phyloP scores from a whole-genome alignment of 257 asterid genomes.

The Fraxinus americana region DNA sequence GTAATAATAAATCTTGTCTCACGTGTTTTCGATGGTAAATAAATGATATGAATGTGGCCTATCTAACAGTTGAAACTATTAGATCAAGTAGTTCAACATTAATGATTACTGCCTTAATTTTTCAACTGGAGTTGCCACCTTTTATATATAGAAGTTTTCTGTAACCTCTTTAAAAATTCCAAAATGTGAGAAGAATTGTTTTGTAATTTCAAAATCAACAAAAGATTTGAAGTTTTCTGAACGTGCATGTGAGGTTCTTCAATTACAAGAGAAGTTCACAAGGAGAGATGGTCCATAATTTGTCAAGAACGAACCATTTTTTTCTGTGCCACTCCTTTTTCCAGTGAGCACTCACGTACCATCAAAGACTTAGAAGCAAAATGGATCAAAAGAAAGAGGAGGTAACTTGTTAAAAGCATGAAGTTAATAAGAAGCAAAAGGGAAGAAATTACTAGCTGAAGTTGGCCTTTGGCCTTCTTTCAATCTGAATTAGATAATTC shows the following conservation, averaged over 20 bases:
- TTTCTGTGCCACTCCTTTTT: too few relatives aligned
- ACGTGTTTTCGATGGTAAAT: too few relatives aligned
- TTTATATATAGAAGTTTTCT: background rate
- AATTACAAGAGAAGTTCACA: background rate
- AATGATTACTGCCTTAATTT: background rate
- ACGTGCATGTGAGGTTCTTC: background rate
- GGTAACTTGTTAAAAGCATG: background rate
- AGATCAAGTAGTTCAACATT: too few relatives aligned
- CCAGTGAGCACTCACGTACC: too few relatives aligned
- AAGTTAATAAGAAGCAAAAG: background rate
- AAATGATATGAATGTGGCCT: too few relatives aligned
- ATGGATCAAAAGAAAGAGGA: conserved; percentile 2
- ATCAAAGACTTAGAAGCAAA: conserved; percentile 10
- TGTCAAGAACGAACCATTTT: too few relatives aligned
- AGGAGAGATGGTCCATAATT: background rate
- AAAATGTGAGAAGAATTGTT: background rate
- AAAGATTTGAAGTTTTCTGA: background rate
- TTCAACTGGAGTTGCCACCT: background rate
- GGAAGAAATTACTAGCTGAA: conserved; percentile 5
- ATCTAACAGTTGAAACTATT: too few relatives aligned
- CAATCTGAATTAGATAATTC: background rate
- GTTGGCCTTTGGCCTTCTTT: conserved; percentile 6
- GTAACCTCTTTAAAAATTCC: background rate
- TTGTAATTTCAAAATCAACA: background rate
- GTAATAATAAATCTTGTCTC: too few relatives aligned